phyloP scores from a whole-genome alignment of 306 rosid species.

The Crotalaria pallida region DNA sequence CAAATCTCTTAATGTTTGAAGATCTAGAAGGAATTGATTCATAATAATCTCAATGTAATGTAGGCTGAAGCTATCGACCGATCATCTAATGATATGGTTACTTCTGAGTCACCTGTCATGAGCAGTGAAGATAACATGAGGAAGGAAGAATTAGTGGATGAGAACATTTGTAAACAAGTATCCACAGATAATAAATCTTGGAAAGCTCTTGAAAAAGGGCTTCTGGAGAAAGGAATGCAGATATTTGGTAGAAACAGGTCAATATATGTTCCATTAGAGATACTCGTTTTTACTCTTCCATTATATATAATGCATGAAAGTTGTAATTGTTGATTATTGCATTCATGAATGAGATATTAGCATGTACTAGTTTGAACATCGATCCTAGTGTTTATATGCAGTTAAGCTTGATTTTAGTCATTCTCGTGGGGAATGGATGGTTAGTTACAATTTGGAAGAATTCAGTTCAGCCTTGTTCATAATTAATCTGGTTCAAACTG shows the following conservation, averaged over 20 bases:
- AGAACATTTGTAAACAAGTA: conserved; percentile 63
- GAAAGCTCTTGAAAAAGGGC: conserved; percentile 82
- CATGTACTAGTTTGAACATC: not conserved
- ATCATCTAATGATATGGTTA: conserved; percentile 51
- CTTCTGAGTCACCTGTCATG: conserved; percentile 47
- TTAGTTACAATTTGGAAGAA: conserved; percentile 15
- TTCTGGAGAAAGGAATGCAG: conserved; percentile 85
- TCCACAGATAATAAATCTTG: conserved; percentile 59
- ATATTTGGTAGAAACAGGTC: conserved; percentile 95
- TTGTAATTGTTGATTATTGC: conserved; percentile 10
- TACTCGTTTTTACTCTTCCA: conserved; percentile 8
- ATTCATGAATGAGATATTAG: not conserved
- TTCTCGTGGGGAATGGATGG: conserved; percentile 7
- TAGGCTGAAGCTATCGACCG: conserved; percentile 51
- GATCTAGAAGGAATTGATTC: conserved; percentile 41
- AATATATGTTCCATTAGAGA: conserved; percentile 26
- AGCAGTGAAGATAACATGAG: conserved; percentile 62
- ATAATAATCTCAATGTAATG: conserved; percentile 30
- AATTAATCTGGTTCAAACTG: conserved; percentile 17
- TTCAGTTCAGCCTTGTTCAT: not conserved
- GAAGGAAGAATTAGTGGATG: conserved; percentile 70
- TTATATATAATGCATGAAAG: not conserved
- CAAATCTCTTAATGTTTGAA: conserved; percentile 29
- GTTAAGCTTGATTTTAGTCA: not conserved
- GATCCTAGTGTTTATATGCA: not conserved